phyloP scores from a whole-genome alignment of 306 rosid genomes.

The Inga oerstediana region DNA sequence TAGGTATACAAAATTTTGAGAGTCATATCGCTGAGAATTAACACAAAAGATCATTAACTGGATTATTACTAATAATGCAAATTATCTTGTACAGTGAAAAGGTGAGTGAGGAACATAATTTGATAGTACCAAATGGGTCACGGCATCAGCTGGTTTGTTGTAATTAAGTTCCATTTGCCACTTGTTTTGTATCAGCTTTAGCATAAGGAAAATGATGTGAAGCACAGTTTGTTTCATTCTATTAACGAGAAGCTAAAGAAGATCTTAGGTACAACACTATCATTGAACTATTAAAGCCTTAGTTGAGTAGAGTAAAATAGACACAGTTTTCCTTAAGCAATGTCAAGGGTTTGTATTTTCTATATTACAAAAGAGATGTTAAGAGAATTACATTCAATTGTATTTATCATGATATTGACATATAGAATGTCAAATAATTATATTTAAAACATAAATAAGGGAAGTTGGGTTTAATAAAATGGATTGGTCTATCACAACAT shows the following conservation, averaged over 20 bases:
- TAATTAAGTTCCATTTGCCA: neutral
- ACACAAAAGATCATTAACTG: neutral
- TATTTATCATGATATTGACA: too few species aligned
- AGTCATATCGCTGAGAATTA: conserved; percentile 5
- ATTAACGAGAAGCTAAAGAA: neutral
- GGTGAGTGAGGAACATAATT: neutral
- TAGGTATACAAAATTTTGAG: neutral
- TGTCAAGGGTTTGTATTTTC: too few species aligned
- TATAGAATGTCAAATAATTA: too few species aligned
- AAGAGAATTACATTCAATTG: too few species aligned
- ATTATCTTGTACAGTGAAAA: neutral
- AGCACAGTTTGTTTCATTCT: neutral
- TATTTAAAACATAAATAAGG: too few species aligned
- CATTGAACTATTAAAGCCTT: too few species aligned
- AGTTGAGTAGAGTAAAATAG: too few species aligned
- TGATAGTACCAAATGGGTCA: neutral
- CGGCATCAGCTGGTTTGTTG: neutral
- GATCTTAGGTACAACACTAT: neutral
- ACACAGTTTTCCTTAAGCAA: too few species aligned
- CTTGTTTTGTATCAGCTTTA: neutral
- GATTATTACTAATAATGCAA: conserved; percentile 9
- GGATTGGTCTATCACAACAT: too few species aligned
- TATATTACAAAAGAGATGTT: too few species aligned
- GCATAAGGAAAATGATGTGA: neutral
- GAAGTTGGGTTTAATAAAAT: too few species aligned